Percentiles rank a stretch among this genome's conserved stretches.
phyloP scores from a whole-genome alignment of 495 filamentous ascomycete genomes.

The Penicillium alfredii region DNA sequence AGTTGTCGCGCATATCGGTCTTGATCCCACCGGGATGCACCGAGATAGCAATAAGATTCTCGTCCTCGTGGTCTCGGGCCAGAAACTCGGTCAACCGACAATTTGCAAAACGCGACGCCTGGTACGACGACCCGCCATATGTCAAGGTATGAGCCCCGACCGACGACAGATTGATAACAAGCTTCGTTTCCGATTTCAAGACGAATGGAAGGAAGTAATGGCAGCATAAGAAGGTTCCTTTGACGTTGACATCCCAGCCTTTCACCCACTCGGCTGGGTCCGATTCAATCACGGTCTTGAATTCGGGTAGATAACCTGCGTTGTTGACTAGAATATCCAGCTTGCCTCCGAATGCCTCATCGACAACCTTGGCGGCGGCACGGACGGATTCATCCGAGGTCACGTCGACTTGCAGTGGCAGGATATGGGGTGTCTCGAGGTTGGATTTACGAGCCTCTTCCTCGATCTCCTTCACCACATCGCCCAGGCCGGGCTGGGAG shows the following conservation, averaged over 20 bases:
- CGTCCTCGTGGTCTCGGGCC: slow-evolving; percentile 30
- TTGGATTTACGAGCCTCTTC: no score
- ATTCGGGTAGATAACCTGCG: slow-evolving; percentile 33
- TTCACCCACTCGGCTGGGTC: slow-evolving; percentile 44
- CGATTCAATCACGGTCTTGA: slow-evolving; percentile 30
- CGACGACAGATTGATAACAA: slow-evolving; percentile 42
- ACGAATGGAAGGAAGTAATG: slow-evolving; percentile 44
- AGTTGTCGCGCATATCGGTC: slow-evolving; percentile 36
- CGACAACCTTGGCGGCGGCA: no score
- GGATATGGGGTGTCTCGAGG: no score
- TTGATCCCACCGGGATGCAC: slow-evolving; percentile 47
- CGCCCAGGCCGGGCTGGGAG: no score
- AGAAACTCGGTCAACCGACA: slow-evolving; percentile 44
- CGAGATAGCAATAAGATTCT: slow-evolving; percentile 40
- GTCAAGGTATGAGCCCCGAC: slow-evolving; percentile 33
- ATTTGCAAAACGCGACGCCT: slow-evolving; percentile 42
- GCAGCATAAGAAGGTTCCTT: slow-evolving; percentile 39
- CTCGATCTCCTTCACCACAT: no score
- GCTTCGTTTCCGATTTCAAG: slow-evolving; percentile 39
- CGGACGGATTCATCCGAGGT: no score
- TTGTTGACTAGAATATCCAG: no score
- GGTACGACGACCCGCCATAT: slow-evolving; percentile 36
- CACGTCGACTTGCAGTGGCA: no score
- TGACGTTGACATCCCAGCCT: slow-evolving; percentile 40
- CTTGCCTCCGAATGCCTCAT: no score